Base-by-base conservation (phyloP, 768 basidiomycete genomes). In the Tylopilus sp. region DNA sequence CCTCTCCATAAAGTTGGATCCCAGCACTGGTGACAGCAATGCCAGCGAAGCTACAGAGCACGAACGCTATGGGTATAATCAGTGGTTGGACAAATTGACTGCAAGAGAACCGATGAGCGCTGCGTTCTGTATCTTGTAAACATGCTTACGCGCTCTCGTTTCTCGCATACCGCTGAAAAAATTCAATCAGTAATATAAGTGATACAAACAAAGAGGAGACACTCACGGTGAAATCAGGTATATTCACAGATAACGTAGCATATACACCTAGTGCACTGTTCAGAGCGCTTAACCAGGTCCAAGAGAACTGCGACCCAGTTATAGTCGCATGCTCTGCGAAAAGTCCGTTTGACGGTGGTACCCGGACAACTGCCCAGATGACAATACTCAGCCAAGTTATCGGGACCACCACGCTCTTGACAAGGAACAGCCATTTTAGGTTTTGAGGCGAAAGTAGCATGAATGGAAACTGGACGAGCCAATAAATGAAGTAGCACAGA, bases 11-110 rank as follows among this genome's bases (percentile, higher is more conserved):
- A 16, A 92, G 77, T 5, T 76, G 71, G 55, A 85, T 78, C 21
- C 86, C 88, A 0, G 89, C 86, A 10, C 83, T 84, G 3, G 92
- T 90, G 21, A 92, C 87, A 4, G 84, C 83, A 49, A 93, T 87
- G 22, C 92, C 90, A 45, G 84, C 74, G 65, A 92, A 92, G 42
- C 86, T 85, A 52, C 81, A 80, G 40, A 90, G 71, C 3, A 86
- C 90, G 68, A 94, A 92, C 14, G 82, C 80, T 34, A 84, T 66
- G n/a, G 91, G 91, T 61, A 93, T 90, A 62, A 92, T 79, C 52
- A 85, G 56, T 14, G 89, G 67, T 63, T 92, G 91, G 40, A 91
- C 71, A 57, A 81, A 86, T 78, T 89, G 87, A 6, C 85, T 85
- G 12, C 16, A 2, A 37, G 52, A 16, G 28, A 41, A 16, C 26